Evolutionary conservation across 2,329 filamentous ascomycete species (phyloP).

Genomic region (Cladosporium halotolerans): DNA sequence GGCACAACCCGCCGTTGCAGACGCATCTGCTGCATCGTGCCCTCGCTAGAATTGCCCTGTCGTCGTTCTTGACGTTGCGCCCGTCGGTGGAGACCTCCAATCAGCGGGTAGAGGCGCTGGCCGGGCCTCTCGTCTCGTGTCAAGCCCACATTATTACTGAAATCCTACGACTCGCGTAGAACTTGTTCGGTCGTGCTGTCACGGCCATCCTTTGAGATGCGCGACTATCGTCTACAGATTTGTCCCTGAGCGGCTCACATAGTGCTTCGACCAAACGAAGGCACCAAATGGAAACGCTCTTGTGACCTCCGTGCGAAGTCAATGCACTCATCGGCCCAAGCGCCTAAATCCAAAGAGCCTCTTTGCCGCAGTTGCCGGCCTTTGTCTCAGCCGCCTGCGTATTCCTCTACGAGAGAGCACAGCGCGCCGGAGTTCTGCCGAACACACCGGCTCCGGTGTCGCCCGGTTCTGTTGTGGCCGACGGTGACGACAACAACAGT

Average conservation of each 20-base stretch:
- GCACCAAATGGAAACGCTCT: no score
- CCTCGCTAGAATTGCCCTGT: slow-evolving; percentile 7
- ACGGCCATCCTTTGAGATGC: no score
- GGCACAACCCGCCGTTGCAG: slow-evolving; percentile 1
- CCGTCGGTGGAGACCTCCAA: not conserved
- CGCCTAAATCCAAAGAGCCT: not conserved
- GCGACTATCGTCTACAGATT: no score
- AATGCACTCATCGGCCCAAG: not conserved
- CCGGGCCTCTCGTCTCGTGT: no score
- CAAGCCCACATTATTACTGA: no score
- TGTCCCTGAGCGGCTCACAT: no score
- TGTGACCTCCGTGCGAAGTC: not conserved
- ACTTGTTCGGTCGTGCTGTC: no score
- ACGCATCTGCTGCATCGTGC: not conserved
- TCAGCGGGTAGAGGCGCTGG: no score
- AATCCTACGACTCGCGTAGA: no score
- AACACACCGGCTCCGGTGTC: not conserved
- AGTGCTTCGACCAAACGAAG: no score
- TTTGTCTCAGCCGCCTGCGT: slow-evolving; percentile 5
- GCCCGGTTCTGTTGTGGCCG: not conserved
- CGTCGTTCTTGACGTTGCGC: slow-evolving; percentile 7
- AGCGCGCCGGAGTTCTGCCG: no score
- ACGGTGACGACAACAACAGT: slow-evolving; percentile 2
- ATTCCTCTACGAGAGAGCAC: not conserved
- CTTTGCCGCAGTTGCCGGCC: not conserved